phyloP scores from a whole-genome alignment of 768 basidiomycete genomes.

The Mycena leptocephala region DNA sequence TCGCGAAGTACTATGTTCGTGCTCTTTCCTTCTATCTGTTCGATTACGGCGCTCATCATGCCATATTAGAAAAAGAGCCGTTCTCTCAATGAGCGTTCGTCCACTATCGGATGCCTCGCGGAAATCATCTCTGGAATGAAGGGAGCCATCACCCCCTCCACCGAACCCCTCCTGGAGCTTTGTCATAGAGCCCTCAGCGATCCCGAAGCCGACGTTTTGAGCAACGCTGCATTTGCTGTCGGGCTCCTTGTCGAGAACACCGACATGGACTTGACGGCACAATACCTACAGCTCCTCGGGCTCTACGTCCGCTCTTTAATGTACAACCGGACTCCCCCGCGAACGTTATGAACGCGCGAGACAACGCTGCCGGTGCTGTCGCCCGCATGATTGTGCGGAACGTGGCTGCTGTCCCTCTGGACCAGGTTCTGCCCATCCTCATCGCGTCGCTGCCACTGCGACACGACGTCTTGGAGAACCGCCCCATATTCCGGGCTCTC shows the following conservation, averaged over 20 bases:
- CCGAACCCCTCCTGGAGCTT: constrained; percentile 85
- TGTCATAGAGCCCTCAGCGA: constrained; percentile 90
- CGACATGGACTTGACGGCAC: constrained; percentile 83
- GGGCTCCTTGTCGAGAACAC: constrained; percentile 94
- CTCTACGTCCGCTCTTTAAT: constrained; percentile 87
- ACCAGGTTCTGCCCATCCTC: constrained; percentile 91
- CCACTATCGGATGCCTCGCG: constrained; percentile 93
- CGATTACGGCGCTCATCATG: neutral
- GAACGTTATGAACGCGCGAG: constrained; percentile 86
- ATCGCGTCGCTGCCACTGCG: constrained; percentile 87
- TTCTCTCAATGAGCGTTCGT: constrained; percentile 92
- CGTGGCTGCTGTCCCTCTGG: constrained; percentile 84
- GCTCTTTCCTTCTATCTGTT: neutral
- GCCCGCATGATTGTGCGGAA: constrained; percentile 90
- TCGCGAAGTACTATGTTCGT: constrained; percentile 91
- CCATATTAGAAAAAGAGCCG: constrained; percentile 82
- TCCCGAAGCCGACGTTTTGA: constrained; percentile 92
- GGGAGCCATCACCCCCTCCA: constrained; percentile 86
- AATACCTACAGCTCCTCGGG: constrained; percentile 86
- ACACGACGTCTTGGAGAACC: constrained; percentile 93
- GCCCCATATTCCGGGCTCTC: constrained; percentile 89
- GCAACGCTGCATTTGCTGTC: constrained; percentile 95
- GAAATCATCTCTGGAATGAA: constrained; percentile 97
- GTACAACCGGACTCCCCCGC: constrained; percentile 75
- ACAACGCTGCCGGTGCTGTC: constrained; percentile 97